phyloP scores from a whole-genome alignment of 345 rosid species.

The Adansonia digitata region DNA sequence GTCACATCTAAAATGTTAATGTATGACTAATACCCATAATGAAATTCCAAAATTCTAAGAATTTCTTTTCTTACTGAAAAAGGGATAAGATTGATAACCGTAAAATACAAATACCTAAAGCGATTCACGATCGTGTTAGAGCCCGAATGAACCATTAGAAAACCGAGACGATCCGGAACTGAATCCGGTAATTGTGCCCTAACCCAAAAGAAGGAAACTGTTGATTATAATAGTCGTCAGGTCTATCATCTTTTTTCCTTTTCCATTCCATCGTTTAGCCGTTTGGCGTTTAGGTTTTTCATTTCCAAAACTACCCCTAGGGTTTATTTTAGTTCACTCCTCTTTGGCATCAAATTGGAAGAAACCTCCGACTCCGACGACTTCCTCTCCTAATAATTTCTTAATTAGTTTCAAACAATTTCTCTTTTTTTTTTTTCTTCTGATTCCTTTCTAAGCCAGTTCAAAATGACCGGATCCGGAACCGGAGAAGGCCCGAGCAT shows the following conservation, averaged over 20 bases:
- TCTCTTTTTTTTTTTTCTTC: not conserved
- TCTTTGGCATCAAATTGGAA: not conserved
- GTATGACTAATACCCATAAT: not conserved
- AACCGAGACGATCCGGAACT: not conserved
- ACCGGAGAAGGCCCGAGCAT: slow-evolving; percentile 43
- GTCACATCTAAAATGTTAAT: not conserved
- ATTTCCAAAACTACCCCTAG: slow-evolving; percentile 12
- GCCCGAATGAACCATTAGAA: not conserved
- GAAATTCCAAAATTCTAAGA: not conserved
- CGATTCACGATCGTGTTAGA: too few species aligned
- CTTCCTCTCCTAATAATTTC: not conserved
- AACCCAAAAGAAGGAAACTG: not conserved
- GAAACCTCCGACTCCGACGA: not conserved
- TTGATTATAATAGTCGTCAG: not conserved
- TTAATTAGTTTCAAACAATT: not conserved
- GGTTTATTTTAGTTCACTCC: not conserved
- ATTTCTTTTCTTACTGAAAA: not conserved
- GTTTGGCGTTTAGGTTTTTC: not conserved
- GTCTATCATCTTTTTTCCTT: not conserved
- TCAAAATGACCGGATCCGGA: slow-evolving; percentile 12
- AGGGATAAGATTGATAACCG: not conserved
- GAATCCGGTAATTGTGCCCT: too few species aligned
- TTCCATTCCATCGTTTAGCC: too few species aligned
- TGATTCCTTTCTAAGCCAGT: not conserved
- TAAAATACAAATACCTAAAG: not conserved